phyloP scores from a whole-genome alignment of 2,329 filamentous ascomycete genomes.

The Rhytidhysteron rufulum region DNA sequence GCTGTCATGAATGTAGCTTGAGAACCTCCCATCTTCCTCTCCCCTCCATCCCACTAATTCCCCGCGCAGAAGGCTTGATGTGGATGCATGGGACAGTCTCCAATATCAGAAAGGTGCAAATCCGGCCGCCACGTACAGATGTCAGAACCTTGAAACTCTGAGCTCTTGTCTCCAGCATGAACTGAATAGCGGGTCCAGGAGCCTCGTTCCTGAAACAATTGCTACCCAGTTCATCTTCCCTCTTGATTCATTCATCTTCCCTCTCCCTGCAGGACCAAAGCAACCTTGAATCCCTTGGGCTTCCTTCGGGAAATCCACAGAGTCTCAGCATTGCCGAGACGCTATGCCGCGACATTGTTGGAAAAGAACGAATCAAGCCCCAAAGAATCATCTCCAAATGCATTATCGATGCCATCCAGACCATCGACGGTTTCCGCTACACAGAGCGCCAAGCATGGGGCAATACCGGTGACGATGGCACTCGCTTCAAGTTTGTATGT shows the following conservation, averaged over 20 bases:
- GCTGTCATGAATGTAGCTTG: no score
- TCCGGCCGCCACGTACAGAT: background rate
- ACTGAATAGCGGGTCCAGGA: constrained; percentile 1
- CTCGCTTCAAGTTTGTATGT: constrained; percentile 30
- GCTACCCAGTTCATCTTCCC: constrained; percentile 1
- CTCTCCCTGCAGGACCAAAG: background rate
- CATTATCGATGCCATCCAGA: constrained; percentile 27
- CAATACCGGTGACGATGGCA: constrained; percentile 25
- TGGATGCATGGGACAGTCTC: background rate
- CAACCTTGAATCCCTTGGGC: background rate
- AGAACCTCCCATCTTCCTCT: no score
- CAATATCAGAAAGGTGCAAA: background rate
- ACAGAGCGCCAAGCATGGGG: constrained; percentile 26
- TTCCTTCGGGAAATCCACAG: background rate
- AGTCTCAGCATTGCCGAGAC: constrained; percentile 5
- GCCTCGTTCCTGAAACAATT: constrained; percentile 1
- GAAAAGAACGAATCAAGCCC: constrained; percentile 8
- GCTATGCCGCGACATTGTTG: constrained; percentile 5
- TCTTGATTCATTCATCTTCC: background rate
- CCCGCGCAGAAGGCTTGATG: no score
- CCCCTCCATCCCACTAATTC: no score
- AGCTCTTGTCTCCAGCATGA: background rate
- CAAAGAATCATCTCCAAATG: constrained; percentile 7
- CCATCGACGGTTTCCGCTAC: constrained; percentile 32
- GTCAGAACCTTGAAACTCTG: background rate